Evolutionary conservation across 176 grass and related monocot species (phyloP).

Genomic region (Oropetium thomaeum): DNA sequence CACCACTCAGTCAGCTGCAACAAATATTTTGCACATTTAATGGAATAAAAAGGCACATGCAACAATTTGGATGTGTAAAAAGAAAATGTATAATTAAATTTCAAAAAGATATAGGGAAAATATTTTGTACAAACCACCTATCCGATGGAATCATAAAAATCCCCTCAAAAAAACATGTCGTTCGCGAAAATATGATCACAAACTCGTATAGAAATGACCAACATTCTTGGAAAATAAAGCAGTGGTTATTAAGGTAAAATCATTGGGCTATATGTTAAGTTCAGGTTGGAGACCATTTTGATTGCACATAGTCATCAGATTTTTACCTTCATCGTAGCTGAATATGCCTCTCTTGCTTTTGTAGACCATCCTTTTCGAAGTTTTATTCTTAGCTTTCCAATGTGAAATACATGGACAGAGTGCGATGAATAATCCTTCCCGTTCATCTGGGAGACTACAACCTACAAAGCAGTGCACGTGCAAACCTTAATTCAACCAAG

Average conservation of each 20-base stretch:
- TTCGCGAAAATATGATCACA: conserved; percentile 3
- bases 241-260: not conserved
- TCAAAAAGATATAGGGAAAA: not conserved
- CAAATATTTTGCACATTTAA: not conserved
- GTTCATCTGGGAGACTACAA: conserved; percentile 81
- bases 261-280: not conserved
- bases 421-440: conserved; percentile 67
- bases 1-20: not conserved
- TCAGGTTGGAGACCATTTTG: not conserved
- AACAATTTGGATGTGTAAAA: not conserved
- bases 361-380: conserved; percentile 85
- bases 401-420: conserved; percentile 82
- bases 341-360: conserved; percentile 90
- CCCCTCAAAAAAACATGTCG: no score
- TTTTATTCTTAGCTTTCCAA: conserved; percentile 78
- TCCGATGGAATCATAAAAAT: no score
- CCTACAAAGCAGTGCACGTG: conserved; percentile 40
- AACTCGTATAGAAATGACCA: not conserved
- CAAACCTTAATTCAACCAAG: not conserved
- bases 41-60: not conserved
- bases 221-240: conserved; percentile 3
- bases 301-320: not conserved
- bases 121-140: no score
- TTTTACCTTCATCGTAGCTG: conserved; percentile 81
- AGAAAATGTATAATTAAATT: conserved; percentile 1